A percentile compares a stretch with the other conserved stretches of the same genome.
phyloP scores from a whole-genome alignment of 257 asterid genomes.

The Orobanche coerulescens region DNA sequence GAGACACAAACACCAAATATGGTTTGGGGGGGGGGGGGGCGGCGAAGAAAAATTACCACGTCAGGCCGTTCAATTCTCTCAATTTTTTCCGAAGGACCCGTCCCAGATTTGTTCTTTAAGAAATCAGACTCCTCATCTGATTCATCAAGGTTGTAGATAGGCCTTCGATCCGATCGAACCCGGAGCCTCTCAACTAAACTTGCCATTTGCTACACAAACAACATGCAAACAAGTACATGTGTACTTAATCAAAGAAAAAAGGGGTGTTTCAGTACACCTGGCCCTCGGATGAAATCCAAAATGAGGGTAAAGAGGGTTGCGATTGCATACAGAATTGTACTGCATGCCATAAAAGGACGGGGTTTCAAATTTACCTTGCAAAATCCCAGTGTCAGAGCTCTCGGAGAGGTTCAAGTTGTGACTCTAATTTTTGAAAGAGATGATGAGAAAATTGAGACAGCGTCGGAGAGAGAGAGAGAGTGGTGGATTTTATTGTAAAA shows the following conservation, averaged over 20 bases:
- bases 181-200: conserved; percentile 52
- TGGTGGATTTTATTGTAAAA: conserved; percentile 6
- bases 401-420: background rate
- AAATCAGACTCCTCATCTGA: conserved; percentile 75
- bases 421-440: background rate
- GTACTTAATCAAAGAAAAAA: background rate
- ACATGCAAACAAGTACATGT: conserved; percentile 4
- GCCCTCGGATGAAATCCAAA: conserved; percentile 1
- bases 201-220: conserved; percentile 29
- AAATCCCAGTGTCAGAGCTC: conserved; percentile 12
- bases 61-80: conserved; percentile 44
- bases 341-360: background rate
- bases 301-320: conserved; percentile 10
- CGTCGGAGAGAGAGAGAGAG: background rate
- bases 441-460: conserved; percentile 13
- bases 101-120: conserved; percentile 26
- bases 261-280: conserved; percentile 7
- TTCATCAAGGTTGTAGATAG: conserved; percentile 72
- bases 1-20: too few relatives aligned
- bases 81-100: conserved; percentile 23
- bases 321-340: background rate
- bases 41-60: conserved; percentile 26
- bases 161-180: conserved; percentile 75
- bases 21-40: background rate
- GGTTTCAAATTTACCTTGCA: conserved; percentile 19